Conservation (phyloP, 768 basidiomycete species). For the Suillus alpinus region DNA sequence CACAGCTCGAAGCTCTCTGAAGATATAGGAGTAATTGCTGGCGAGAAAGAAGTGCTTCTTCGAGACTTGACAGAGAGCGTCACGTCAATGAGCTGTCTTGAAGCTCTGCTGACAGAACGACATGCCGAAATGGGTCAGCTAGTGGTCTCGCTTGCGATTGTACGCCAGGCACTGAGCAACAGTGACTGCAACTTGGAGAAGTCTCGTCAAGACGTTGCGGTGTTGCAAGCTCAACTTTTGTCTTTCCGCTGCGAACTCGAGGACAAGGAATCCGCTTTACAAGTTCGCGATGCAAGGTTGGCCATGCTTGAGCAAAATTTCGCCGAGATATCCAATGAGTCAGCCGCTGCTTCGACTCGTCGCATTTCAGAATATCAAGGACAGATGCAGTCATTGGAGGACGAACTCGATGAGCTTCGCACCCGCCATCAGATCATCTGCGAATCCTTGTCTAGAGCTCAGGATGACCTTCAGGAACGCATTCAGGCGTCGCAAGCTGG, state of each 20-base stretch:
- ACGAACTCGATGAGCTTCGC: constrained; percentile 6
- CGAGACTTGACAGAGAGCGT: background rate
- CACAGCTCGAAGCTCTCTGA: constrained; percentile 14
- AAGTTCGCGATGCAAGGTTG: constrained; percentile 11
- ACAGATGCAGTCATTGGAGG: constrained; percentile 1
- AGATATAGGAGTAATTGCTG: constrained; percentile 15
- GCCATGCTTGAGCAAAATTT: constrained; percentile 10
- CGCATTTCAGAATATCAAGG: constrained; percentile 4
- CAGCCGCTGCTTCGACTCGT: background rate
- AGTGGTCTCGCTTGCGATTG: constrained; percentile 22
- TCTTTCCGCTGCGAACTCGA: constrained; percentile 16
- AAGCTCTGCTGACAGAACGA: constrained; percentile 9
- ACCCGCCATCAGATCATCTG: background rate
- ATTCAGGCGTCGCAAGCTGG: background rate
- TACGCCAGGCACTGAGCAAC: constrained; percentile 18
- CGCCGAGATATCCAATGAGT: constrained; percentile 6
- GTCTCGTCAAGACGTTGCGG: constrained; percentile 6
- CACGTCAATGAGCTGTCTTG: constrained; percentile 10
- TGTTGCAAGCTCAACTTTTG: constrained; percentile 18
- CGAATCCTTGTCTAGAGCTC: constrained; percentile 7
- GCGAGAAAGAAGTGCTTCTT: background rate
- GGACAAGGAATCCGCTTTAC: constrained; percentile 1
- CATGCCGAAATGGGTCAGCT: constrained; percentile 14
- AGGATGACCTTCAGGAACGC: constrained; percentile 4
- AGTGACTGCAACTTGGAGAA: constrained; percentile 11